These are phyloP conservation scores for Pythium monospermum DNA, from an alignment of 352 stramenopile species.

Conservation along the genomic window DNA sequence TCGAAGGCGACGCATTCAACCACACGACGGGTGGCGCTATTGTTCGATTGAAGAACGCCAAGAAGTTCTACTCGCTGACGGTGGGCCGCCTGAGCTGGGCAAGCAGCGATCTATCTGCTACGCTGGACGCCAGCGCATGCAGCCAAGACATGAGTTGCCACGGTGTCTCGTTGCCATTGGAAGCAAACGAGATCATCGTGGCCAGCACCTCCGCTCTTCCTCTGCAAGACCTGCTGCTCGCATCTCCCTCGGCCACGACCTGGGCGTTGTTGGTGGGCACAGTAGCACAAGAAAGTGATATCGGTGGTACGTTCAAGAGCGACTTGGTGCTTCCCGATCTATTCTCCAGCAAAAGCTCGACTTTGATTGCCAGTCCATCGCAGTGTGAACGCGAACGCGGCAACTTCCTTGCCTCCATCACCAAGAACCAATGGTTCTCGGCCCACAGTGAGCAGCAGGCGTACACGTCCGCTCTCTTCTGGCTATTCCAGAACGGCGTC, in stretches of 20 bases:
- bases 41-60: slow-evolving; percentile 26
- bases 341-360: neutral
- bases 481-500: slow-evolving; percentile 21
- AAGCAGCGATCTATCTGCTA: neutral
- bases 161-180: slow-evolving; percentile 9
- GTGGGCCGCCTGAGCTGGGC: slow-evolving; percentile 13
- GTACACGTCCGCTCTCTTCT: slow-evolving; percentile 9
- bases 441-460: slow-evolving; percentile 1
- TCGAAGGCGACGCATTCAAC: slow-evolving; percentile 16
- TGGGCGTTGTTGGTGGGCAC: slow-evolving; percentile 6
- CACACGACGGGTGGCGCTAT: slow-evolving; percentile 8
- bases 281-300: slow-evolving; percentile 12
- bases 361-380: neutral
- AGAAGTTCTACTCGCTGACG: slow-evolving; percentile 17
- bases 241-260: neutral
- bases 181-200: neutral
- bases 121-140: neutral
- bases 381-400: slow-evolving; percentile 19
- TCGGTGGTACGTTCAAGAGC: slow-evolving; percentile 8
- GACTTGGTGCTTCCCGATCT: slow-evolving; percentile 14
- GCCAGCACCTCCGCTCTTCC: neutral
- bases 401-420: slow-evolving; percentile 14
- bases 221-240: neutral
- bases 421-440: slow-evolving; percentile 19
- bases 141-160: slow-evolving; percentile 1